phyloP scores from a whole-genome alignment of 768 basidiomycete genomes.

The Lentinula detonsa region DNA sequence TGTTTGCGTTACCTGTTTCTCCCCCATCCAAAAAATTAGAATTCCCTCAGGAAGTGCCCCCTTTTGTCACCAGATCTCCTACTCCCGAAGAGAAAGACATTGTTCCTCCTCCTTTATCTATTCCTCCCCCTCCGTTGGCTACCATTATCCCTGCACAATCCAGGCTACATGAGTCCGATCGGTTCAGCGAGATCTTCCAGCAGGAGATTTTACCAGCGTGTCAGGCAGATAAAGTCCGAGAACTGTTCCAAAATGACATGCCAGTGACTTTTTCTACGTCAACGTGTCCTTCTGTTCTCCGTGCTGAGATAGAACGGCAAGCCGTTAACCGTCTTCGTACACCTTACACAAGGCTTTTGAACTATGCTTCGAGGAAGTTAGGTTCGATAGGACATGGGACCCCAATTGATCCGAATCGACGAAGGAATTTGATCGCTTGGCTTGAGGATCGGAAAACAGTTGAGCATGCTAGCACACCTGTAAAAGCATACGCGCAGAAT shows the following conservation, averaged over 20 bases:
- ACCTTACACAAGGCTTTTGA: background rate
- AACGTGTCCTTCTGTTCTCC: background rate
- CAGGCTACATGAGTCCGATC: background rate
- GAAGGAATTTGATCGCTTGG: conserved; percentile 2
- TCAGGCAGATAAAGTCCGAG: background rate
- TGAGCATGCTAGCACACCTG: background rate
- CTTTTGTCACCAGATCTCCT: background rate
- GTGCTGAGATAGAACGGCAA: background rate
- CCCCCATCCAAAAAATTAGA: background rate
- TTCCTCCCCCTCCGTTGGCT: background rate
- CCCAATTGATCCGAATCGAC: conserved; percentile 1
- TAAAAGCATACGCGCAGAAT: background rate
- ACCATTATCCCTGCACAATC: background rate
- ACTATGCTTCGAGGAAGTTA: conserved; percentile 2
- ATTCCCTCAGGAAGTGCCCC: background rate
- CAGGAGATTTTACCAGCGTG: background rate
- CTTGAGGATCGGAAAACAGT: background rate
- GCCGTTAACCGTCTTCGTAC: background rate
- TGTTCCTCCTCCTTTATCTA: background rate
- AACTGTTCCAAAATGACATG: background rate
- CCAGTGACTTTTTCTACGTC: background rate
- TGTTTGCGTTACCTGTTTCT: conserved; percentile 2
- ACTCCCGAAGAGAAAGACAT: background rate
- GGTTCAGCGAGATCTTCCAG: background rate
- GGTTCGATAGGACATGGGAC: conserved; percentile 3